Evolutionary conservation across 2,329 filamentous ascomycete genomes (phyloP), one percentile per base, ranked within the genome.

Genomic region (Cladosporium sp.): DNA sequence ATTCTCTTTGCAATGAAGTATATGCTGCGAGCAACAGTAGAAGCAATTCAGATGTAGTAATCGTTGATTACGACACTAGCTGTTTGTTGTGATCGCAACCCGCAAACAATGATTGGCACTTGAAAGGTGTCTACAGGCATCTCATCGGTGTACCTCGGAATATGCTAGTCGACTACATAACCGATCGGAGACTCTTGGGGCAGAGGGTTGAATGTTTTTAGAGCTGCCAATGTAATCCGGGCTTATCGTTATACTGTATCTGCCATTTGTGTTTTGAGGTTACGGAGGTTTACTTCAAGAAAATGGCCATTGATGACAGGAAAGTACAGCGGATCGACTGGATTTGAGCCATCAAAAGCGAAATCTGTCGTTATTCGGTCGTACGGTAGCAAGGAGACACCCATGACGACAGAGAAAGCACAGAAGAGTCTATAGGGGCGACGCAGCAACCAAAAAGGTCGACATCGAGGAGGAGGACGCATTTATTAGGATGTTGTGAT

Each of bases 231-330:
- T 41, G 15, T 41, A 18, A 24, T 24, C 24, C 24, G 24, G 24
- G 24, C 24, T 24, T 24, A 24, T 24, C 24, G 24, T 24, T 24
- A 24, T 24, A 24, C 24, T 24, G 24, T 24, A 24, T 24, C 2
- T 24, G 24, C 24, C 24, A 24, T 24, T 24, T 18, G 1, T n/a
- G 15, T 21, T 10, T n/a, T n/a, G 38, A 10, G 7, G n/a, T 44
- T 3, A 6, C 6, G 1, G 7, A 21, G 15, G 2, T 1, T n/a
- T 41, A 1, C 15, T 4, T n/a, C 15, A 8, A 3, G 0, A 1
- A n/a, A 41, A 4, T 41, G 38, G 1, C 6, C 1, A 41, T 14
- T 1, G 2, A 6, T 7, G 1, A n/a, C 5, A 14, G 3, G 12
- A 2, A 7, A 3, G 3, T 7, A 10, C 18, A 44, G n/a, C n/a